phyloP scores from a whole-genome alignment of 2,329 filamentous ascomycete genomes.

The Westerdykella ornata region DNA sequence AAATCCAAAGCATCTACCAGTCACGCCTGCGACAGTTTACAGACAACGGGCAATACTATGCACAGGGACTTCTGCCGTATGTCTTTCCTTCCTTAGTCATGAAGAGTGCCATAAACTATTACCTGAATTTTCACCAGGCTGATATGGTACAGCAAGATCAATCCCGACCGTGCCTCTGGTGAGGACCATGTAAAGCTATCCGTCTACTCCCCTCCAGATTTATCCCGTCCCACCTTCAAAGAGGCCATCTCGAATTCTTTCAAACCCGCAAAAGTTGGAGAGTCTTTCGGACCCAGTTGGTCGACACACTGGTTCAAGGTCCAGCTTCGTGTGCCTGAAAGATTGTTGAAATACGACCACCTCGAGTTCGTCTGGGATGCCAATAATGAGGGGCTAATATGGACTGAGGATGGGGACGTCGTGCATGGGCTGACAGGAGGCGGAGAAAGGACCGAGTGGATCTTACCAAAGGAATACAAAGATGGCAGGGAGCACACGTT shows the following conservation, averaged over 20 bases:
- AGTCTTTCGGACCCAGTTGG: slow-evolving; percentile 88
- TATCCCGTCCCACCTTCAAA: slow-evolving; percentile 75
- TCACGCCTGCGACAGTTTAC: slow-evolving; percentile 79
- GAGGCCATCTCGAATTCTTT: slow-evolving; percentile 75
- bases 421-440: slow-evolving; percentile 87
- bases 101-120: not conserved
- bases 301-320: slow-evolving; percentile 97
- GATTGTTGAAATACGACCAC: slow-evolving; percentile 67
- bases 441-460: slow-evolving; percentile 85
- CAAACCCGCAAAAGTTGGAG: slow-evolving; percentile 64
- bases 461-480: slow-evolving; percentile 72
- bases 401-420: slow-evolving; percentile 82
- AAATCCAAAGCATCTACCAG: slow-evolving; percentile 76
- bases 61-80: slow-evolving; percentile 65
- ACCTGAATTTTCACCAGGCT: not conserved
- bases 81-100: slow-evolving; percentile 22
- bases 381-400: slow-evolving; percentile 89
- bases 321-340: slow-evolving; percentile 65
- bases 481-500: slow-evolving; percentile 83
- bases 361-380: slow-evolving; percentile 97
- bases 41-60: slow-evolving; percentile 61
- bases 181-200: slow-evolving; percentile 73
- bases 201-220: slow-evolving; percentile 75
- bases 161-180: slow-evolving; percentile 61
- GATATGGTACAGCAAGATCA: slow-evolving; percentile 56